Conservation (phyloP, 345 rosid genomes). For the Pugionium cornutum region DNA sequence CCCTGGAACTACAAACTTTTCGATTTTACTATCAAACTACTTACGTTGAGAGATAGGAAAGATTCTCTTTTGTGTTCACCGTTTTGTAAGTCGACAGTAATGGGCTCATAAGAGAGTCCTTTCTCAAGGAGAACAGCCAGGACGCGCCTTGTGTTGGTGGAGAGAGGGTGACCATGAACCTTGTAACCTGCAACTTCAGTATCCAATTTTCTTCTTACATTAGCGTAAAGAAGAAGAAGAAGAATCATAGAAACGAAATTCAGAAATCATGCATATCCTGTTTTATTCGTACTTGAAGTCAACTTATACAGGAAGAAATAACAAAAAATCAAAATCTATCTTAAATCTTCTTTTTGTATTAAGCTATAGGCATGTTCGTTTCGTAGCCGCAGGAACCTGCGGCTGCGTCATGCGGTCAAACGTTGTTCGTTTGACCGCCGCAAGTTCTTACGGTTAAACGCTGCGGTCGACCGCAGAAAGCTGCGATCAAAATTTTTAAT, state of each 20-base stretch:
- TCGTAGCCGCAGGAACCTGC: too few species aligned
- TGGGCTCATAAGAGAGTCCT: slow-evolving; percentile 51
- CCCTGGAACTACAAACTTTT: not conserved
- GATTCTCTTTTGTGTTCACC: slow-evolving; percentile 60
- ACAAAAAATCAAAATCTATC: not conserved
- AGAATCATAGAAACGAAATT: slow-evolving; percentile 10
- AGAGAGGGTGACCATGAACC: slow-evolving; percentile 44
- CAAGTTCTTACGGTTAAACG: too few species aligned
- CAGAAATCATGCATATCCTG: slow-evolving; percentile 6
- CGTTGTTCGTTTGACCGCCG: too few species aligned
- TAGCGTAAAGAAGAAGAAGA: slow-evolving; percentile 11
- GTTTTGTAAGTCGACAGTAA: slow-evolving; percentile 46
- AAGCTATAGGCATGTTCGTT: too few species aligned
- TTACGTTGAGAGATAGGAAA: slow-evolving; percentile 57
- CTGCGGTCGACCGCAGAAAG: too few species aligned
- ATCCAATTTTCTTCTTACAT: slow-evolving; percentile 2
- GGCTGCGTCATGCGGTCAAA: too few species aligned
- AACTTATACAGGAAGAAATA: not conserved
- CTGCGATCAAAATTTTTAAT: too few species aligned
- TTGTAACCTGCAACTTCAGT: slow-evolving; percentile 40
- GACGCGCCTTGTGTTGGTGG: slow-evolving; percentile 52
- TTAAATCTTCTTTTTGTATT: not conserved
- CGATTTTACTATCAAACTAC: not conserved
- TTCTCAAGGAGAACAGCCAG: slow-evolving; percentile 61
- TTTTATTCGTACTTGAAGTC: not conserved